Conservation (phyloP, 2,329 filamentous ascomycete genomes). For the Calcarisporium arbuscula region DNA sequence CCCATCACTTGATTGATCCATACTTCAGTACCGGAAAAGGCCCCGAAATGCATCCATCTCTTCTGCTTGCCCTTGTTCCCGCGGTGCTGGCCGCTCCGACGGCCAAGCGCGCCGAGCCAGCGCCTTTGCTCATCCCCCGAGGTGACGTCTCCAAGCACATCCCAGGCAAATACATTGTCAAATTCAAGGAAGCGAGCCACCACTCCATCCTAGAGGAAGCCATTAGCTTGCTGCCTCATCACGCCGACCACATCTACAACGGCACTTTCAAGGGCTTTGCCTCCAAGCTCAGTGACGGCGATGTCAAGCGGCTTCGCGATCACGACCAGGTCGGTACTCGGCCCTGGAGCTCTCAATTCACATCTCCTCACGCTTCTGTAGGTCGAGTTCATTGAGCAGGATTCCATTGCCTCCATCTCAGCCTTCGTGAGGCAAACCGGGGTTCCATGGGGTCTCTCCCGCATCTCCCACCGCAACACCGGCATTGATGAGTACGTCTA, state of each 20-base stretch:
- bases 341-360: constrained; percentile 1
- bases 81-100: constrained; percentile 11
- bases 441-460: constrained; percentile 30
- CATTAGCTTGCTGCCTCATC: constrained; percentile 10
- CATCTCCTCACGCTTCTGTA: neutral
- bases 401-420: constrained; percentile 15
- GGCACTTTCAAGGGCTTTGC: constrained; percentile 16
- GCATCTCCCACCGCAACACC: constrained; percentile 24
- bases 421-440: constrained; percentile 21
- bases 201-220: constrained; percentile 5
- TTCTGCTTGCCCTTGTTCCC: constrained; percentile 14
- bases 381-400: constrained; percentile 30
- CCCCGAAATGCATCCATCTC: constrained; percentile 11
- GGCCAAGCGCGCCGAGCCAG: constrained; percentile 15
- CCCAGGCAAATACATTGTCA: constrained; percentile 21
- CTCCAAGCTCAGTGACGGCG: constrained; percentile 10
- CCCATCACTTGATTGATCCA: no score
- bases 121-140: constrained; percentile 15
- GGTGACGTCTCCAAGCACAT: constrained; percentile 10
- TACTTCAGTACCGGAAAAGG: no score
- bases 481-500: constrained; percentile 23
- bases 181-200: constrained; percentile 14
- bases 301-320: constrained; percentile 12
- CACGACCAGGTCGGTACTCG: constrained; percentile 13
- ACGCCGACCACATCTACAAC: constrained; percentile 18